These are phyloP conservation scores for Thelephora aurantiotincta DNA, from an alignment of 768 basidiomycete species.

Conservation along the genomic window DNA sequence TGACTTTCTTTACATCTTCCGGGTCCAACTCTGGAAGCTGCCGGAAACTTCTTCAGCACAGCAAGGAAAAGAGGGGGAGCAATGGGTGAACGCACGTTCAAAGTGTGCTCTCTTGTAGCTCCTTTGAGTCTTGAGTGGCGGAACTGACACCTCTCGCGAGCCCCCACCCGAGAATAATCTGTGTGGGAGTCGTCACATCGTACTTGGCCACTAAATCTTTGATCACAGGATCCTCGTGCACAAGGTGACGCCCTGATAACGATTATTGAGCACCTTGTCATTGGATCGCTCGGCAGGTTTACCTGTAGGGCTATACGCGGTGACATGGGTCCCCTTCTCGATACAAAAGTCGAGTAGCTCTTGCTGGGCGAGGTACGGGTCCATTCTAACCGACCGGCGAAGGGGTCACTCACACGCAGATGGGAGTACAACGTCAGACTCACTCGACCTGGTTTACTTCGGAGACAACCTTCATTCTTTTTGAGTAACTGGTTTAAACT, in stretches of 20 bases:
- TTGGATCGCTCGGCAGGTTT: too few relatives aligned
- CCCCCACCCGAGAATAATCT: too few relatives aligned
- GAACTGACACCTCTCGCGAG: too few relatives aligned
- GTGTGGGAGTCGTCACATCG: too few relatives aligned
- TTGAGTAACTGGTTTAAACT: constrained; percentile 16
- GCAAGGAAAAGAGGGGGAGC: not conserved
- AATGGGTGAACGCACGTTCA: not conserved
- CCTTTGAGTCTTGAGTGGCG: too few relatives aligned
- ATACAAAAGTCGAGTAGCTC: constrained; percentile 32
- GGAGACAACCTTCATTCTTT: constrained; percentile 17
- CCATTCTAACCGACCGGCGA: constrained; percentile 21
- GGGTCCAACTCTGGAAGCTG: constrained; percentile 19
- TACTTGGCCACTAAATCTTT: too few relatives aligned
- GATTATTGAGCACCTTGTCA: too few relatives aligned
- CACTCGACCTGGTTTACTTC: constrained; percentile 24
- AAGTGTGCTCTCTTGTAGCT: not conserved
- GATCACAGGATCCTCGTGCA: constrained; percentile 25
- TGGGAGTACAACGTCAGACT: constrained; percentile 1
- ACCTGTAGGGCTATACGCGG: constrained; percentile 38
- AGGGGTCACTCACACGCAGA: not conserved
- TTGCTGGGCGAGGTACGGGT: constrained; percentile 37
- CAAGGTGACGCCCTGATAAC: constrained; percentile 23
- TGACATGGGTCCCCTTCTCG: constrained; percentile 32
- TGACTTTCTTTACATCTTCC: constrained; percentile 20
- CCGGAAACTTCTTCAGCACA: not conserved